Conservation (phyloP, 495 filamentous ascomycete genomes). For the Neurospora discreta region DNA sequence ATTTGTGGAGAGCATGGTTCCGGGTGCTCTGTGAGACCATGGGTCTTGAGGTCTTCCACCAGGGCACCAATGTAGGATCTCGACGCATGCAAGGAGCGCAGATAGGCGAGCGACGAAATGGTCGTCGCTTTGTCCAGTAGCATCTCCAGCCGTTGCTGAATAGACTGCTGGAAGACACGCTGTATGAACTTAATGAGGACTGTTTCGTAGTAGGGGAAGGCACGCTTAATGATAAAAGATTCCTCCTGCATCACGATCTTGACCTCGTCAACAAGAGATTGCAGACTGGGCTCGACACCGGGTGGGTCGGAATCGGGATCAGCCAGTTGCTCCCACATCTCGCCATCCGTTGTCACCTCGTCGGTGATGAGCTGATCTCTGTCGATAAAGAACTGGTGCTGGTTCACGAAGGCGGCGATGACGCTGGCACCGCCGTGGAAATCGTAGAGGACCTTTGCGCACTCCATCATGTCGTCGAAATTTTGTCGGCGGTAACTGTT, state of each 20-base stretch:
- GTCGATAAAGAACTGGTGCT: constrained; percentile 98
- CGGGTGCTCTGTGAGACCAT: constrained; percentile 90
- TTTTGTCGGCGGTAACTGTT: constrained; percentile 88
- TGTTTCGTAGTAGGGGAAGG: constrained; percentile 92
- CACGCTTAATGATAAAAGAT: constrained; percentile 86
- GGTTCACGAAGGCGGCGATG: constrained; percentile 92
- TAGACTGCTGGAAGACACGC: constrained; percentile 92
- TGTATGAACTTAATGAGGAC: constrained; percentile 88
- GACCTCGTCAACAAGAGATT: constrained; percentile 86
- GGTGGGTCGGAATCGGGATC: constrained; percentile 89
- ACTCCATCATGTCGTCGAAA: constrained; percentile 92
- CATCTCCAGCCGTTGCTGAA: constrained; percentile 93
- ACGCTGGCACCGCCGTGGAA: constrained; percentile 94
- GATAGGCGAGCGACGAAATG: constrained; percentile 82
- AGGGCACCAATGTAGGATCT: constrained; percentile 72
- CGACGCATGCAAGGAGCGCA: constrained; percentile 83
- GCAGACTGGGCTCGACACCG: constrained; percentile 82
- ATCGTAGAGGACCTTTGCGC: constrained; percentile 85
- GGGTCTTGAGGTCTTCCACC: constrained; percentile 85
- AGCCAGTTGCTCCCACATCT: constrained; percentile 81
- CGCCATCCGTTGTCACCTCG: constrained; percentile 70
- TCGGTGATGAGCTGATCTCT: constrained; percentile 80
- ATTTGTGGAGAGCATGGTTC: constrained; percentile 83
- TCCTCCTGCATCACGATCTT: constrained; percentile 94
- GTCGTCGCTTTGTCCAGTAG: constrained; percentile 87